Evolutionary conservation across 2,329 filamentous ascomycete species (phyloP), one percentile per base, ranked within the genome.

Genomic region (Gaeumannomyces tritici): DNA sequence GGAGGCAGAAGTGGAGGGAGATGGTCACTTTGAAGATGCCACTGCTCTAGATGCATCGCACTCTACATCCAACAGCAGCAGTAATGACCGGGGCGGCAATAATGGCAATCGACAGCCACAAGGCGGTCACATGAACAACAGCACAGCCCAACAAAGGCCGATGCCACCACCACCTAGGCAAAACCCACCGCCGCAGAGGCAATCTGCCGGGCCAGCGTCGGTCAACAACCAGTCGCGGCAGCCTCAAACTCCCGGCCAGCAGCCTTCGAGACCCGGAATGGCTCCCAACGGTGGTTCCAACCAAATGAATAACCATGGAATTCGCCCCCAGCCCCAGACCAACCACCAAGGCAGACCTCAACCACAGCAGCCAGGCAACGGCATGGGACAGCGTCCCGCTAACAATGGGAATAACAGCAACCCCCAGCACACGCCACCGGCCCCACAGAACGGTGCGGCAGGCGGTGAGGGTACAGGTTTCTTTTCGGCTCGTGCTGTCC

Each of bases 1-100:
- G 12, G 82, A 89, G 65, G 60, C 47, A 24, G 84, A 88, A 11
- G 77, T 81, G 11, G 82, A 89, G 65, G 60, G 29, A 29, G 84
- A 88, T 31, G 87, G 83, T 26, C 87, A 92, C 69, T 89, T 89
- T 4, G 90, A 95, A 71, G 90, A 93, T 71, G 80, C 93, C n/a
- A 75, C 82, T 33, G 73, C 93, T 15, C 75, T 80, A 9, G 72
- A 72, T n/a, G 65, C 73, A 60, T 70, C 68, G 61, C 68, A 74
- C 61, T 70, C 70, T 9, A n/a, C 21, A 71, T 68, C 67, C 62
- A 70, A 62, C 66, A 71, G 61, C 69, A 70, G 63, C 64, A 70
- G 47, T 64, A 67, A 69, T 67, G 54, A 33, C 27, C 26, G 42
- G 9, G 26, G 35, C 35, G 42, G 21, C n/a, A 59, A 31, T 31